Evolutionary conservation across 352 stramenopile species (phyloP), one percentile per base, ranked within the genome.

Genomic region (Halophytophthora batemanensis): DNA sequence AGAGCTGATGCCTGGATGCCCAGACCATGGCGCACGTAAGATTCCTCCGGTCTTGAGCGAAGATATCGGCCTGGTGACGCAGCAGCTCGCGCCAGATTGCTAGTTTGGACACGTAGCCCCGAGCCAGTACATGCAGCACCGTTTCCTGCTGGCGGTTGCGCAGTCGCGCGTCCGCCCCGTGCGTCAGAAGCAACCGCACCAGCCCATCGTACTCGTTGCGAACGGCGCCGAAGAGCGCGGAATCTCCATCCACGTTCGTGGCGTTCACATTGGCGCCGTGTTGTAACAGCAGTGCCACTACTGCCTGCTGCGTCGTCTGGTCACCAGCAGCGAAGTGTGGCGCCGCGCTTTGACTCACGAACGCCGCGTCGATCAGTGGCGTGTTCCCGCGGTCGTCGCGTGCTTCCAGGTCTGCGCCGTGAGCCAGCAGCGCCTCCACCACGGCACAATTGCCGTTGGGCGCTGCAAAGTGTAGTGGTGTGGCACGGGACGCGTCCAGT

Each of bases 271-370:
- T 53, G 17, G 62, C 66, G 2, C 56, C 62, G n/a, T 63, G 41
- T 2, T 50, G 36, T 15, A 76, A 36, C 23, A 77, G 36, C 10
- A 67, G 39, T 11, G 49, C 36, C 22, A 72, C 55, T n/a, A 80
- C 53, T 2, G 43, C 42, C 14, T 44, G 42, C 39, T 75, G 69
- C 25, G 55, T 73, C 13, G 31, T 44, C 17, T 57, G 34, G 25
- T 75, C 61, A n/a, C 69, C 66, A 18, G 47, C 62, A 6, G 65
- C 61, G 35, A 75, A 78, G 45, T 68, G 65, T 2, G 54, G 45
- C 7, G 45, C 18, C 10, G 69, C 21, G 2, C 29, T 51, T 51
- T 78, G 65, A 29, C 33, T 65, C 37, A 78, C 52, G 40, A 73
- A 78, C 12, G 65, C 49, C 0, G 70, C 70, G 14, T 66, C 47